Evolutionary conservation across 768 basidiomycete species (phyloP).

Genomic region (Termitomyces titanicus): DNA sequence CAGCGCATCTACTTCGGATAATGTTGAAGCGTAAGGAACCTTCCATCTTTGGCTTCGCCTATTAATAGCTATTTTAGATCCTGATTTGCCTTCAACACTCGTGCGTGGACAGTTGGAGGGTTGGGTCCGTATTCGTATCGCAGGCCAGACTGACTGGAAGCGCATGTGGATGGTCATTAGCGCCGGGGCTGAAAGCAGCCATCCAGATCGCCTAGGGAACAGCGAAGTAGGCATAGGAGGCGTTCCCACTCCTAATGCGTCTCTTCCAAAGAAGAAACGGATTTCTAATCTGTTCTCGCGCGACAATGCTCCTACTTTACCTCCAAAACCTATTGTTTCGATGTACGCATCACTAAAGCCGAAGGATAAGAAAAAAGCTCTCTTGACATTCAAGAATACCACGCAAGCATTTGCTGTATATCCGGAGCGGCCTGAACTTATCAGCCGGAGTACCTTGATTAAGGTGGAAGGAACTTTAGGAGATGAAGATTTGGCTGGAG

Average conservation of each 20-base stretch:
- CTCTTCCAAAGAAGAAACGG: slow-evolving; percentile 45
- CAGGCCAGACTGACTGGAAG: slow-evolving; percentile 99
- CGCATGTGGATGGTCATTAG: slow-evolving; percentile 79
- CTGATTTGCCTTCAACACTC: slow-evolving; percentile 58
- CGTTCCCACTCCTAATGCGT: slow-evolving; percentile 18
- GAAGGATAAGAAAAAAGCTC: slow-evolving; percentile 69
- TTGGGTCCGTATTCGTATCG: slow-evolving; percentile 84
- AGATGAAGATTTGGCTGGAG: slow-evolving; percentile 65
- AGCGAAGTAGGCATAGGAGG: slow-evolving; percentile 19
- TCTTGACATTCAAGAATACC: slow-evolving; percentile 66
- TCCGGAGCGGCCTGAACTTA: slow-evolving; percentile 91
- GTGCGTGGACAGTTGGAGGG: slow-evolving; percentile 80
- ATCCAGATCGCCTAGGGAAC: slow-evolving; percentile 22
- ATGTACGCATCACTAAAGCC: slow-evolving; percentile 64
- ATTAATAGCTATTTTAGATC: slow-evolving; percentile 26
- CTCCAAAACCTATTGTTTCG: slow-evolving; percentile 39
- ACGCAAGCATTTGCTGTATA: slow-evolving; percentile 93
- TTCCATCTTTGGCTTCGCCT: not conserved
- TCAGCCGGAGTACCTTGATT: slow-evolving; percentile 84
- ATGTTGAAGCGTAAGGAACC: slow-evolving; percentile 44
- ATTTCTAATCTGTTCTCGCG: slow-evolving; percentile 70
- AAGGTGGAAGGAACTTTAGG: slow-evolving; percentile 87
- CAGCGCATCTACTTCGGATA: slow-evolving; percentile 86
- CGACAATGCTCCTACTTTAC: slow-evolving; percentile 24
- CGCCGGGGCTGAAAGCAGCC: slow-evolving; percentile 35